Percentiles rank a stretch among this genome's conserved stretches.
These are phyloP conservation scores for Russula dissimulans DNA, from an alignment of 768 basidiomycete genomes.

Conservation along the genomic window DNA sequence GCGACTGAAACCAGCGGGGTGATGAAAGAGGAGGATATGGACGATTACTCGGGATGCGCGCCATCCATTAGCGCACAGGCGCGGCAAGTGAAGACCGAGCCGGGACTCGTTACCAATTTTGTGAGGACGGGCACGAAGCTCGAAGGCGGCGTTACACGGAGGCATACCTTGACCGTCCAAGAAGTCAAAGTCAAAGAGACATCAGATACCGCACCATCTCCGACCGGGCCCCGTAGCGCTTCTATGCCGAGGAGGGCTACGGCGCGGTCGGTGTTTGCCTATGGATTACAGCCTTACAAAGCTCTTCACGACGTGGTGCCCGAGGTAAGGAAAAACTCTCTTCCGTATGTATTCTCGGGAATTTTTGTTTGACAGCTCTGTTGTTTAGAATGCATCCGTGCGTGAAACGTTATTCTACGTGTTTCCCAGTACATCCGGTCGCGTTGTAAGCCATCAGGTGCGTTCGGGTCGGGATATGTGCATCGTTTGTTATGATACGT, in stretches of 20 bases:
- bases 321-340: not conserved
- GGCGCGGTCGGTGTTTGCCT: conserved; percentile 19
- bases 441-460: conserved; percentile 66
- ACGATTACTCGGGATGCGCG: not conserved
- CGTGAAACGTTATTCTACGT: conserved; percentile 65
- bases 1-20: not conserved
- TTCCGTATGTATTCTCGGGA: not conserved
- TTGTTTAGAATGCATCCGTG: conserved; percentile 2
- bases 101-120: not conserved
- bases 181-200: not conserved
- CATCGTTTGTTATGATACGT: not conserved
- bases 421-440: conserved; percentile 67
- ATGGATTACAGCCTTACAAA: conserved; percentile 45
- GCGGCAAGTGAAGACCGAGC: not conserved
- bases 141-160: not conserved
- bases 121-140: too few species aligned
- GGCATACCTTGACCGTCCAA: not conserved
- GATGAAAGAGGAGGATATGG: not conserved
- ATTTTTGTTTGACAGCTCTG: not conserved
- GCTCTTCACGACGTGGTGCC: conserved; percentile 29
- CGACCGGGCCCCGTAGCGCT: too few species aligned
- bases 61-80: too few species aligned
- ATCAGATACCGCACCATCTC: not conserved
- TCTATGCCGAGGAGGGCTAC: not conserved
- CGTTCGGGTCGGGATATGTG: conserved; percentile 10